Conservation (phyloP, 1,284 basidiomycete genomes). For the Ganoderma leucocontextum region DNA sequence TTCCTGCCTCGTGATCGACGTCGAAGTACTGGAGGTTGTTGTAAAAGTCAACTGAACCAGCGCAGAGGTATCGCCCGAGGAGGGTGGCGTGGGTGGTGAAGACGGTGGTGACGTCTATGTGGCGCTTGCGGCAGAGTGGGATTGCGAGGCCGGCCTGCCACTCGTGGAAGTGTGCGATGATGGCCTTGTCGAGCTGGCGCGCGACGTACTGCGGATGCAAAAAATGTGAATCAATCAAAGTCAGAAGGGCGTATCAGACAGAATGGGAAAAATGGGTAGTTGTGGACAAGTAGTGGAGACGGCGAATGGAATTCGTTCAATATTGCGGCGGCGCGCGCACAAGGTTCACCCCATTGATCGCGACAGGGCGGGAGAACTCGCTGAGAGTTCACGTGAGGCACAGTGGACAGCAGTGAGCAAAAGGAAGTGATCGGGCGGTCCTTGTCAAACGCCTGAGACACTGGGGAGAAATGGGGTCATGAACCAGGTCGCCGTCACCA, state of each 20-base stretch:
- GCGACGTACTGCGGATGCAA: constrained; percentile 70
- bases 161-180: constrained; percentile 98
- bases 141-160: constrained; percentile 99
- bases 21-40: constrained; percentile 99
- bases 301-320: not conserved
- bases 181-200: constrained; percentile 82
- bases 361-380: constrained; percentile 16
- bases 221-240: constrained; percentile 1
- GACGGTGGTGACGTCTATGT: constrained; percentile 97
- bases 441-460: not conserved
- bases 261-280: constrained; percentile 5
- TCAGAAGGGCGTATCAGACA: constrained; percentile 17
- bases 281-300: constrained; percentile 2
- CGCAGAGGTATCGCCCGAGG: constrained; percentile 97
- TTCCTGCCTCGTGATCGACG: constrained; percentile 98
- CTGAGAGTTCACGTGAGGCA: constrained; percentile 16
- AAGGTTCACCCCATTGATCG: not conserved
- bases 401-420: not conserved
- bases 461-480: not conserved
- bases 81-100: constrained; percentile 99
- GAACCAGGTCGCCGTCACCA: constrained; percentile 15
- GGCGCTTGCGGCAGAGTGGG: constrained; percentile 93
- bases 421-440: constrained; percentile 13
- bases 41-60: constrained; percentile 98
- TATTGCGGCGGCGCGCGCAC: not conserved